These are phyloP conservation scores for Polytolypa hystricis DNA, from an alignment of 2,329 filamentous ascomycete genomes.

Conservation along the genomic window DNA sequence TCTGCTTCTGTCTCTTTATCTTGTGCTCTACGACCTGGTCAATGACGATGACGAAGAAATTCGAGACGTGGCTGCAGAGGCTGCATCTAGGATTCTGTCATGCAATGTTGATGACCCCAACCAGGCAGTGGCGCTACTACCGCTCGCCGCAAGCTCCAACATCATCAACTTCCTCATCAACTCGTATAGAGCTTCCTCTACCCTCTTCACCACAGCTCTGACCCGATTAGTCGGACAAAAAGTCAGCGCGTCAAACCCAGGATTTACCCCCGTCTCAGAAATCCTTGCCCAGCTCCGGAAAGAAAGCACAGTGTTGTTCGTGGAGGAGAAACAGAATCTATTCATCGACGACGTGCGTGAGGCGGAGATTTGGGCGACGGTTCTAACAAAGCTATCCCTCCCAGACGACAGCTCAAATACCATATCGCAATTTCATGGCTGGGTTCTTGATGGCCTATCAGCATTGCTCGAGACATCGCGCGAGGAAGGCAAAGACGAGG, in stretches of 20 bases:
- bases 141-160: conserved; percentile 37
- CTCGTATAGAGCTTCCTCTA: conserved; percentile 22
- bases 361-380: conserved; percentile 53
- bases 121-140: conserved; percentile 29
- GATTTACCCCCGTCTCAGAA: conserved; percentile 18
- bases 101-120: conserved; percentile 21
- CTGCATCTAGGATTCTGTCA: conserved; percentile 27
- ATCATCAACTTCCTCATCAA: conserved; percentile 26
- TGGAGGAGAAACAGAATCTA: conserved; percentile 86
- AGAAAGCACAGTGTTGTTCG: conserved; percentile 53
- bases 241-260: conserved; percentile 12
- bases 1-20: conserved; percentile 44
- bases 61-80: conserved; percentile 48
- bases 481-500: conserved; percentile 43
- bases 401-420: conserved; percentile 14
- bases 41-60: conserved; percentile 91
- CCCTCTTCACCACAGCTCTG: conserved; percentile 27
- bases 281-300: conserved; percentile 24
- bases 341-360: conserved; percentile 77
- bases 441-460: conserved; percentile 24
- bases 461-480: conserved; percentile 19
- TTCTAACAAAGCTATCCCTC: conserved; percentile 31
- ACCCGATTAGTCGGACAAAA: conserved; percentile 28
- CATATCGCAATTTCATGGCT: conserved; percentile 17
- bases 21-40: conserved; percentile 63